Evolutionary conservation across 768 basidiomycete genomes (phyloP), one percentile per base, ranked within the genome.

Genomic region (Lentinula guzmanii): DNA sequence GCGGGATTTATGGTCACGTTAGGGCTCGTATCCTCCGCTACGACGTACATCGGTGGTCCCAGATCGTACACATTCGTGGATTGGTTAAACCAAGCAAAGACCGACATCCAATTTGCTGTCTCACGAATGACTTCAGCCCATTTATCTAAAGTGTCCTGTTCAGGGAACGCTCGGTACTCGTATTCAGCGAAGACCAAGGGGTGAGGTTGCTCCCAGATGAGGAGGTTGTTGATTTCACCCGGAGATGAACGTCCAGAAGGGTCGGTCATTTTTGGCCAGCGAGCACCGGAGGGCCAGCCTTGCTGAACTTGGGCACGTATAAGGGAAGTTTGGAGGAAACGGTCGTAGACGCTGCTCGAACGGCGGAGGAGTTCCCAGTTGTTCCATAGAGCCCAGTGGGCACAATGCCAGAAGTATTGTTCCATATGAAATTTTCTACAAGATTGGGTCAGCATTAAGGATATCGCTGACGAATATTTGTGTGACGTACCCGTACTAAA

Each of bases 191-290:
- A 84, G 10, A 83, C 71, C 33, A 86, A 72, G 1, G 84, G 83
- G 67, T 86, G 84, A 0, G 79, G 78, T 67, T 85, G 85, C 65
- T 85, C 78, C 83, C 84, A 86, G 60, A 86, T 82, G 39, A 86
- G 75, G 15, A 85, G 76, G 65, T 84, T 81, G 72, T 86, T 86
- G 65, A 85, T 84, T 62, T 84, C 76, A 1, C 84, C 84, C 0
- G 85, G 85, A 0, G 83, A 74, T 11, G 80, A 82, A 16, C 84
- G 79, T 7, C 84, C 84, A 0, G 77, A 75, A 0, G 85, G 85
- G 63, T 85, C 83, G 8, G 82, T 84, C 84, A 84, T 85, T 68
- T 86, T 86, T 7, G 82, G 79, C 83, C 83, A 85, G 31, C 85
- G 78, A 18, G 84, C 85, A n/a, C 85, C 85, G 7, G 74, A 66